A percentile compares a stretch with the other conserved stretches of the same genome.
These are phyloP conservation scores for Salvia hispanica DNA, from an alignment of 257 asterid species.

Conservation along the genomic window DNA sequence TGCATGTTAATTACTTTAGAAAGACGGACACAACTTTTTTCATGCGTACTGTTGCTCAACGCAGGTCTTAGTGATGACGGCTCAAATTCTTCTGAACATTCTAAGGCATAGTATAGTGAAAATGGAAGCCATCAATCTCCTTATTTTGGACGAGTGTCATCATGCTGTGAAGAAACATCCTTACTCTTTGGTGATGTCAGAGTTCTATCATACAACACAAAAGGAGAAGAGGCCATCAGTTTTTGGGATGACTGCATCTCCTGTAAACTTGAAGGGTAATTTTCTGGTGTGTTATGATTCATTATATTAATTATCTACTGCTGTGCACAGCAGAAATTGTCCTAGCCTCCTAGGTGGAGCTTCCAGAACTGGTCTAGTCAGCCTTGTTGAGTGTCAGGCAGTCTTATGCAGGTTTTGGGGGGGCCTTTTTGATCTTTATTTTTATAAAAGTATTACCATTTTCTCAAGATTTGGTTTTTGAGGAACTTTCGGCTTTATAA, in stretches of 20 bases:
- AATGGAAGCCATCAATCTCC: conserved; percentile 92
- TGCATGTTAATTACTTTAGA: conserved; percentile 2
- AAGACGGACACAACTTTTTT: conserved; percentile 25
- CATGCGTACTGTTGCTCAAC: conserved; percentile 33
- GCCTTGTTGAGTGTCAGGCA: neutral
- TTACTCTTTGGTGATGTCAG: conserved; percentile 96
- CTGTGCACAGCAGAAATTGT: conserved; percentile 3
- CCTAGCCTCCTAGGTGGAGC: neutral
- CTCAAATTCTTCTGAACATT: conserved; percentile 95
- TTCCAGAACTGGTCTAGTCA: neutral
- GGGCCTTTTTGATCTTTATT: neutral
- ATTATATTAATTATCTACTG: conserved; percentile 5
- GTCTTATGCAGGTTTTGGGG: neutral
- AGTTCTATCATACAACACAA: conserved; percentile 89
- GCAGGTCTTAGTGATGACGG: conserved; percentile 99
- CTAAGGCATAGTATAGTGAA: conserved; percentile 94
- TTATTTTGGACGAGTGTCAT: conserved; percentile 96
- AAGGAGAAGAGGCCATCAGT: conserved; percentile 94
- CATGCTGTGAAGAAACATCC: conserved; percentile 99
- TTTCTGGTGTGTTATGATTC: conserved; percentile 30
- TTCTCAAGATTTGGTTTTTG: neutral
- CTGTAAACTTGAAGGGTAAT: conserved; percentile 97
- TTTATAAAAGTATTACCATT: neutral
- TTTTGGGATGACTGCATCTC: conserved; percentile 99
- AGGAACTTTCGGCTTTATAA: conserved; percentile 1